Conservation (phyloP, 208 protist species). For the Crithidia thermophila region DNA sequence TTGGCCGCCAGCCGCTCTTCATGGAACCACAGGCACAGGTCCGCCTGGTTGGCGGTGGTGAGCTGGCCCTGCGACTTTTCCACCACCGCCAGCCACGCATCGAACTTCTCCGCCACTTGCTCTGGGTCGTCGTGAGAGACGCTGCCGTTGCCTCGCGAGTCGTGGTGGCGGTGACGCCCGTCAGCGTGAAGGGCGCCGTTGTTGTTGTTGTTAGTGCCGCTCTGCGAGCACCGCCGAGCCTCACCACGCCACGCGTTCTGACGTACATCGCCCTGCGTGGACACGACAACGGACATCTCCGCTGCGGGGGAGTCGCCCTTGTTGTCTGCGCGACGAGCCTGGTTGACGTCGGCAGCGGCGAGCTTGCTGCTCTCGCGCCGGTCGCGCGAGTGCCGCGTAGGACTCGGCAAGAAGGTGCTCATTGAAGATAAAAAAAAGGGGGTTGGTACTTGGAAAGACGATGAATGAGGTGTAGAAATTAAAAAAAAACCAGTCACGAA, state of each 20-base stretch:
- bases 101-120: constrained; percentile 1
- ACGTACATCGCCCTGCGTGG: constrained; percentile 4
- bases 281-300: background rate
- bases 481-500: background rate
- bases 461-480: background rate
- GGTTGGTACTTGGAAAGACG: background rate
- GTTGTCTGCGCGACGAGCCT: background rate
- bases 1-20: constrained; percentile 41
- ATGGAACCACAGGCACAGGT: constrained; percentile 57
- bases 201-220: background rate
- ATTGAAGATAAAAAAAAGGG: background rate
- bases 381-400: background rate
- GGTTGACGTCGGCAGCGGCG: background rate
- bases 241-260: constrained; percentile 12
- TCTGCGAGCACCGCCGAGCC: constrained; percentile 1
- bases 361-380: background rate
- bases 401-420: constrained; percentile 20
- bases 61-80: constrained; percentile 4
- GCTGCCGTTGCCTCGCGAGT: no score
- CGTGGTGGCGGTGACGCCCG: no score
- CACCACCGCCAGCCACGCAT: constrained; percentile 9
- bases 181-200: no score
- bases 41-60: constrained; percentile 1
- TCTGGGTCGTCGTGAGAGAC: background rate
- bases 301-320: background rate